Base-by-base conservation (phyloP, 1,284 basidiomycete species). In the Sparassis latifolia region DNA sequence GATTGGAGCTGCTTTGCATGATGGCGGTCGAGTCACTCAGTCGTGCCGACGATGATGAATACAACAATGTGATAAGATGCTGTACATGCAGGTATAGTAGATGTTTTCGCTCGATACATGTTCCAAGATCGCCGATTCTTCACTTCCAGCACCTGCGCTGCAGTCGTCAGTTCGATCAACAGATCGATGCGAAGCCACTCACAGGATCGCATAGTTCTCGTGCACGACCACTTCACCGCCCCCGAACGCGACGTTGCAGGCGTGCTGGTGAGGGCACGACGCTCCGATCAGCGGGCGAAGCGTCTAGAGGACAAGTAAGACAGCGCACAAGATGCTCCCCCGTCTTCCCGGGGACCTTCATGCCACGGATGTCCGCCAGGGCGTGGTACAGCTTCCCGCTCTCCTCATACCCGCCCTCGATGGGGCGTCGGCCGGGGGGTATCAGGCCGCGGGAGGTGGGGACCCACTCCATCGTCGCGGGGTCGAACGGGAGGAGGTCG, bases 401-500 rank as follows among this genome's bases (percentile, higher is more conserved):
- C 42, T 71, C 65, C 61, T 75, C 73, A 49, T 73, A 72, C 10
- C 73, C 73, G 31, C 73, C 72, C 50, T 72, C 70, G 2, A 75
- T 60, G 27, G 70, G 70, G 35, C 62, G 59, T 12, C 78, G 55
- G 9, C 68, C 72, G 1, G 63, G 53, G 2, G 86, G 86, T 43
- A 89, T 70, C 40, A 64, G 69, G 3, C 87, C 86, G 49, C 76
- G 62, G 12, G 76, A 74, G 1, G 85, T 76, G 0, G 52, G 70
- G 2, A 89, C 82, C 71, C 78, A 84, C 62, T 86, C 85, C 87
- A 90, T 90, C 42, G 73, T 74, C 35, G 70, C 66, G 0, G 74
- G 71, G 46, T 77, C 74, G 61, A 86, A 86, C 4, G 86, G 84
- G 1, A 89, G 73, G 37, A 89, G 67, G 62, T 88, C 86, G 57